A percentile compares a stretch with the other conserved stretches of the same genome.
Conservation (phyloP, 768 basidiomycete genomes). For the Trichaptum fuscoviolaceum region DNA sequence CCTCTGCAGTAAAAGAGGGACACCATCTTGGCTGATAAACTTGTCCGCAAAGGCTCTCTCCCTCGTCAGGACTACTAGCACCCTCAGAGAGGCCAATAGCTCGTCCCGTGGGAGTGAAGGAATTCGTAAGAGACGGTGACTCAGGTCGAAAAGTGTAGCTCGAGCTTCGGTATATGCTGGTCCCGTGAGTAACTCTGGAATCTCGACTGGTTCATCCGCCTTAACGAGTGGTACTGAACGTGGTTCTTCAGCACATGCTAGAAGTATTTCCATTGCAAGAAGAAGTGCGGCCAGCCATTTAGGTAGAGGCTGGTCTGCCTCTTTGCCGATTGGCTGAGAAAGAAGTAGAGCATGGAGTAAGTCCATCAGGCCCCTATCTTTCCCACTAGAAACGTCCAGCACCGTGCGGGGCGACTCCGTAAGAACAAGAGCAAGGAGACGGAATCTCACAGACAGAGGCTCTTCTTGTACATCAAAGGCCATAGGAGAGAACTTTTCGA, state of each 20-base stretch:
- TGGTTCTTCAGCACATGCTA: conserved; percentile 73
- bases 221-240: conserved; percentile 58
- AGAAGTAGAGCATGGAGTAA: conserved; percentile 61
- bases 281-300: conserved; percentile 87
- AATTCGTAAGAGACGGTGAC: conserved; percentile 61
- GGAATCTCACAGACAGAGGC: conserved; percentile 74
- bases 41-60: conserved; percentile 57
- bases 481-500: conserved; percentile 59
- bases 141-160: conserved; percentile 67
- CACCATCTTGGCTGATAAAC: conserved; percentile 64
- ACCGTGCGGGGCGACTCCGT: conserved; percentile 66
- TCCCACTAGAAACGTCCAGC: conserved; percentile 34
- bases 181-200: conserved; percentile 50
- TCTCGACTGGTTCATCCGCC: conserved; percentile 57
- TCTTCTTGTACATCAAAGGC: conserved; percentile 71
- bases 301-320: conserved; percentile 58
- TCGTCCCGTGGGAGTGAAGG: conserved; percentile 72
- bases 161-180: conserved; percentile 60
- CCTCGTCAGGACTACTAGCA: conserved; percentile 81
- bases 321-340: conserved; percentile 45
- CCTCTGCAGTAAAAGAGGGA: conserved; percentile 59
- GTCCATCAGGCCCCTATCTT: conserved; percentile 59
- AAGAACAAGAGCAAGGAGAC: conserved; percentile 78
- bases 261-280: conserved; percentile 78
- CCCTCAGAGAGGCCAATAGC: conserved; percentile 71